Percentiles rank a stretch among this genome's conserved stretches.
Conservation (phyloP, 2,329 filamentous ascomycete genomes). For the Zymoseptoria brevis region DNA sequence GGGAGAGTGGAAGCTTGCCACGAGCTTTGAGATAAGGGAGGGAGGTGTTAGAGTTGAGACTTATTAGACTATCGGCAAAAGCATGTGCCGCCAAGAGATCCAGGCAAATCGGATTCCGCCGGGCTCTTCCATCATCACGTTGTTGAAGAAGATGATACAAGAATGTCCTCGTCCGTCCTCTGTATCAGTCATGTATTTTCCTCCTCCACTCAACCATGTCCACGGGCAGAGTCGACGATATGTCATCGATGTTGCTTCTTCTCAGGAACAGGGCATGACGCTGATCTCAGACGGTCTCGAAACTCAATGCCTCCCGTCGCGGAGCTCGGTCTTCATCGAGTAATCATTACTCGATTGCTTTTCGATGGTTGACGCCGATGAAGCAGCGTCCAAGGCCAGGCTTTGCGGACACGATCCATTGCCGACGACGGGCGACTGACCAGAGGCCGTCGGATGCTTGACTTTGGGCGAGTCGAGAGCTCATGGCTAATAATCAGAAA, state of each 20-base stretch:
- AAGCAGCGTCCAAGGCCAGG: constrained; percentile 2
- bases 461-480: too few relatives aligned
- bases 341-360: constrained; percentile 17
- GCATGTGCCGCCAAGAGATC: not conserved
- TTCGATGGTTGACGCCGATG: not conserved
- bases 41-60: not conserved
- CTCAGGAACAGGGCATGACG: not conserved
- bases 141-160: not conserved
- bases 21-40: not conserved
- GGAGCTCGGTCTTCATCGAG: constrained; percentile 9
- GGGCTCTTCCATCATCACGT: not conserved
- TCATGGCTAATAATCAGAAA: too few relatives aligned
- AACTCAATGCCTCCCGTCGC: not conserved
- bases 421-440: not conserved
- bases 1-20: not conserved
- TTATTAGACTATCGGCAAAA: not conserved
- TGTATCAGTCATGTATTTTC: not conserved
- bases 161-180: not conserved
- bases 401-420: not conserved
- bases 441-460: too few relatives aligned
- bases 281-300: not conserved
- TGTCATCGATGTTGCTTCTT: not conserved
- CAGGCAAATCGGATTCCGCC: not conserved
- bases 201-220: not conserved
- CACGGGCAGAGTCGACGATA: not conserved